Evolutionary conservation across 1,284 basidiomycete species (phyloP).

Genomic region (Apiotrichum brassicae): DNA sequence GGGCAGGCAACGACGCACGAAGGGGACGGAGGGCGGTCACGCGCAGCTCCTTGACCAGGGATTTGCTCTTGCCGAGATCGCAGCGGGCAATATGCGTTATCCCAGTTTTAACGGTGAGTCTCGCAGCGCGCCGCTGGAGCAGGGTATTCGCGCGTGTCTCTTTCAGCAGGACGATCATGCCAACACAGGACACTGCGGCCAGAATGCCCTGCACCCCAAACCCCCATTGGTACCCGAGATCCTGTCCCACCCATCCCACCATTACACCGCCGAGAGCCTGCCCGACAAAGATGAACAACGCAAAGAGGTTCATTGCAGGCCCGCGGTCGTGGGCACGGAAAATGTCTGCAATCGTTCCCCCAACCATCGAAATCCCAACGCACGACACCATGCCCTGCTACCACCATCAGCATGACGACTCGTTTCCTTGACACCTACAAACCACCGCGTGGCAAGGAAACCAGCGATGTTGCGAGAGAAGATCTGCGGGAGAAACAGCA

Average conservation of each 20-base stretch:
- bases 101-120: constrained; percentile 45
- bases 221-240: constrained; percentile 33
- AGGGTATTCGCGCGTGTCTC: constrained; percentile 48
- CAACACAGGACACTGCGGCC: constrained; percentile 26
- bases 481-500: constrained; percentile 44
- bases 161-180: constrained; percentile 39
- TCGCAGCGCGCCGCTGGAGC: constrained; percentile 42
- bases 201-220: constrained; percentile 36
- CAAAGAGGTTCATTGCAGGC: constrained; percentile 46
- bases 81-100: constrained; percentile 35
- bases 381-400: constrained; percentile 31
- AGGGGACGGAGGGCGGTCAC: constrained; percentile 40
- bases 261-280: constrained; percentile 11
- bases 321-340: constrained; percentile 43
- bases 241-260: constrained; percentile 29
- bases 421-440: constrained; percentile 1
- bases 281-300: constrained; percentile 42
- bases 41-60: constrained; percentile 30
- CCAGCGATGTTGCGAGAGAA: constrained; percentile 33
- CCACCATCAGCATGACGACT: background rate
- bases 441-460: constrained; percentile 38
- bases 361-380: constrained; percentile 40
- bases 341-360: constrained; percentile 45
- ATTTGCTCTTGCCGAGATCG: constrained; percentile 35
- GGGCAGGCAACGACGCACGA: background rate